Evolutionary conservation across 306 rosid species (phyloP).

Genomic region (Castanopsis chinensis): DNA sequence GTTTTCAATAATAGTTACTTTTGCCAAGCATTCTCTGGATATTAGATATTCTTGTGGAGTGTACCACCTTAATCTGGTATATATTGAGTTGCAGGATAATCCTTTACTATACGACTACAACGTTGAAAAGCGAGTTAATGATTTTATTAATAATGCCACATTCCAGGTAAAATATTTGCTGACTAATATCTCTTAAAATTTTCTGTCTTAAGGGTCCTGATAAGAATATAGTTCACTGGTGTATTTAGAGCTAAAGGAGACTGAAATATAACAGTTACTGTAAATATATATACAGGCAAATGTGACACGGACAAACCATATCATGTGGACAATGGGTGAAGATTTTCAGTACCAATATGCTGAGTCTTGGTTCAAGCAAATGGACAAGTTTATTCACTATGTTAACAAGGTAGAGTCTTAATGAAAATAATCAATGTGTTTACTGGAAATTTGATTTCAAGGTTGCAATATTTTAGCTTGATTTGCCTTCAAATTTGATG

Average conservation of each 20-base stretch:
- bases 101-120: conserved; percentile 64
- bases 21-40: not conserved
- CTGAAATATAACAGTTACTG: conserved; percentile 10
- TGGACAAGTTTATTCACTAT: conserved; percentile 88
- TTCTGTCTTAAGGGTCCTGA: not conserved
- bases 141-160: conserved; percentile 49
- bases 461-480: not conserved
- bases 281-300: conserved; percentile 53
- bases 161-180: conserved; percentile 50
- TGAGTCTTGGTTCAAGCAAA: conserved; percentile 87
- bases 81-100: conserved; percentile 65
- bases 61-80: conserved; percentile 10
- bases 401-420: conserved; percentile 61
- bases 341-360: conserved; percentile 92
- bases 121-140: conserved; percentile 58
- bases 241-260: not conserved
- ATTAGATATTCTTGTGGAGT: not conserved
- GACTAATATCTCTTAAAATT: not conserved
- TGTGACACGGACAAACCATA: conserved; percentile 79
- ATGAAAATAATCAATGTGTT: conserved; percentile 1
- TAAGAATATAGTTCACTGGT: not conserved
- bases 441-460: not conserved
- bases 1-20: conserved; percentile 3
- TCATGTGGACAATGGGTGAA: conserved; percentile 99
- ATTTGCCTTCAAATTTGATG: not conserved